Conservation (phyloP, 2,329 filamentous ascomycete genomes). For the Neurospora sp. region DNA sequence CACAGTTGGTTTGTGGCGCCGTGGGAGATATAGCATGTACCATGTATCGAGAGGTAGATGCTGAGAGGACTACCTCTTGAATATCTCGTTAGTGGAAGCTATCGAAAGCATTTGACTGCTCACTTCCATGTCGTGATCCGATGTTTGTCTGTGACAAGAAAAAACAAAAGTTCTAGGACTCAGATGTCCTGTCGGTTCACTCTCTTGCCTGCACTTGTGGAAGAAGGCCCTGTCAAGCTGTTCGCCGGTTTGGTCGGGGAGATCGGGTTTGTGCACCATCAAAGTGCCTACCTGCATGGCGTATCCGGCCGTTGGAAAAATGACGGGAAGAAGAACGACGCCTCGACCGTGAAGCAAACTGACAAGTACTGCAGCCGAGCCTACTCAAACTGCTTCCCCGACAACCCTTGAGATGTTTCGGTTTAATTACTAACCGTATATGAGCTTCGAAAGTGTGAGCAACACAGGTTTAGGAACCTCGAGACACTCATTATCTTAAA, state of each 20-base stretch:
- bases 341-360: background rate
- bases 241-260: background rate
- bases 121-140: background rate
- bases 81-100: background rate
- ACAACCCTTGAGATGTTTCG: constrained; percentile 6
- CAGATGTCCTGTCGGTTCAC: background rate
- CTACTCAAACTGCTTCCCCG: background rate
- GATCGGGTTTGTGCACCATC: background rate
- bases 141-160: background rate
- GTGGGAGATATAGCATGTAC: background rate
- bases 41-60: background rate
- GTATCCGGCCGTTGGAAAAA: constrained; percentile 1
- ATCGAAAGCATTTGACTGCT: background rate
- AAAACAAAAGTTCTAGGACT: background rate
- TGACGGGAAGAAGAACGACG: background rate
- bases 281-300: constrained; percentile 1
- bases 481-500: constrained; percentile 10
- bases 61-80: background rate
- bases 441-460: background rate
- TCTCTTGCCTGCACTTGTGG: background rate
- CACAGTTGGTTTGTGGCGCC: constrained; percentile 8
- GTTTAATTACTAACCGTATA: constrained; percentile 8
- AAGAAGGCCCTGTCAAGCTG: background rate
- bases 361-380: constrained; percentile 1
- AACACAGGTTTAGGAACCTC: background rate